Conservation (phyloP, 2,329 filamentous ascomycete genomes). For the Aureobasidium subglaciale region DNA sequence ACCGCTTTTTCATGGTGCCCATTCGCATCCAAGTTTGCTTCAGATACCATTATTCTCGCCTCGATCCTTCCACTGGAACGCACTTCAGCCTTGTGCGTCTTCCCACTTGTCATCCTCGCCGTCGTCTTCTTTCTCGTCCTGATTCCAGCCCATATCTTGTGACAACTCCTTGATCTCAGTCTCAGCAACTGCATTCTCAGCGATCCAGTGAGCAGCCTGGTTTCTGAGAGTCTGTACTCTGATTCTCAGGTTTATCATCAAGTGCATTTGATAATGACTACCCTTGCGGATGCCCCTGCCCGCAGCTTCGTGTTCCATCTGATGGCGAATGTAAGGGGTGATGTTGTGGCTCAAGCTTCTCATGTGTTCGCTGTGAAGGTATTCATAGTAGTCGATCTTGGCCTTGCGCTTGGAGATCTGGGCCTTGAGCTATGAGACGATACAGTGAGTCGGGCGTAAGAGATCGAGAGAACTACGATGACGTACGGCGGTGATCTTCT, state of each 20-base stretch:
- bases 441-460: not conserved
- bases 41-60: no score
- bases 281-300: not conserved
- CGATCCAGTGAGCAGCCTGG: not conserved
- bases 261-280: not conserved
- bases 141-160: not conserved
- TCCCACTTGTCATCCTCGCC: not conserved
- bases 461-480: no score
- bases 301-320: not conserved
- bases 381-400: not conserved
- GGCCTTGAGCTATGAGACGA: not conserved
- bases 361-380: not conserved
- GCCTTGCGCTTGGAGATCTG: not conserved
- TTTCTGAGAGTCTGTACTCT: not conserved
- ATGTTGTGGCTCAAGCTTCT: not conserved
- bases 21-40: no score
- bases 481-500: not conserved
- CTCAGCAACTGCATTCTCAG: not conserved
- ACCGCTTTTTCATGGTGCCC: no score
- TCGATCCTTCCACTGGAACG: no score
- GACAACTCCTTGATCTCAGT: not conserved
- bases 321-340: not conserved
- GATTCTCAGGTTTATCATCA: slow-evolving; percentile 1
- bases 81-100: no score
- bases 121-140: not conserved